Percentiles rank a stretch among this genome's conserved stretches.
Conservation (phyloP, 345 rosid species). For the Salix brachista region DNA sequence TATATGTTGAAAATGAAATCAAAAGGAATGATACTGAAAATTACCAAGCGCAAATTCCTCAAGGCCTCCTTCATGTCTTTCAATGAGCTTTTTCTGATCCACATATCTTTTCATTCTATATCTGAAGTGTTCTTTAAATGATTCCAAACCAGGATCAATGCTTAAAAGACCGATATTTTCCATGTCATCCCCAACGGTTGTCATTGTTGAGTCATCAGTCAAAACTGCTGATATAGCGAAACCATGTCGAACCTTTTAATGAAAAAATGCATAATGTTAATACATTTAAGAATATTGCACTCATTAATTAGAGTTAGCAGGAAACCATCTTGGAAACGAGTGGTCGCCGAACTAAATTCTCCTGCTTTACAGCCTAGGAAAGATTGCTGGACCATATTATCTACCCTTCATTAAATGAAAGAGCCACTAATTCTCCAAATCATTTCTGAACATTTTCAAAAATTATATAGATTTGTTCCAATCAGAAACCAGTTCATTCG, state of each 20-base stretch:
- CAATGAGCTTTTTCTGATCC: conserved; percentile 52
- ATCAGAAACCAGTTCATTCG: neutral
- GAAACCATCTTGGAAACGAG: neutral
- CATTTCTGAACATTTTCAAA: neutral
- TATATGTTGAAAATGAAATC: neutral
- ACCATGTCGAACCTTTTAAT: conserved; percentile 23
- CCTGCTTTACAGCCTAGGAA: neutral
- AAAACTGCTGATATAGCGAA: conserved; percentile 38
- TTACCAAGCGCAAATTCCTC: conserved; percentile 67
- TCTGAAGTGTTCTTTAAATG: conserved; percentile 58
- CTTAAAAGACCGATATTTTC: conserved; percentile 45
- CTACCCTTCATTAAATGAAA: neutral
- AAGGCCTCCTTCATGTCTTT: conserved; percentile 60
- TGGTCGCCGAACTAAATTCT: neutral
- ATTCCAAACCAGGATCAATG: conserved; percentile 46
- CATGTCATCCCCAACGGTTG: conserved; percentile 29
- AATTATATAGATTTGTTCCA: neutral
- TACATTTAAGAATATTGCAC: neutral
- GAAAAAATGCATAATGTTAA: neutral
- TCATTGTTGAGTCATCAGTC: conserved; percentile 42
- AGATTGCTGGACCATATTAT: neutral
- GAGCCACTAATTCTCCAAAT: neutral
- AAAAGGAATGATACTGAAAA: conserved; percentile 1
- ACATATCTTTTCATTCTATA: conserved; percentile 47
- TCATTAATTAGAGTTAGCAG: neutral